Conservation (phyloP, 805 yeast species). For the Geotrichum ghanense region DNA sequence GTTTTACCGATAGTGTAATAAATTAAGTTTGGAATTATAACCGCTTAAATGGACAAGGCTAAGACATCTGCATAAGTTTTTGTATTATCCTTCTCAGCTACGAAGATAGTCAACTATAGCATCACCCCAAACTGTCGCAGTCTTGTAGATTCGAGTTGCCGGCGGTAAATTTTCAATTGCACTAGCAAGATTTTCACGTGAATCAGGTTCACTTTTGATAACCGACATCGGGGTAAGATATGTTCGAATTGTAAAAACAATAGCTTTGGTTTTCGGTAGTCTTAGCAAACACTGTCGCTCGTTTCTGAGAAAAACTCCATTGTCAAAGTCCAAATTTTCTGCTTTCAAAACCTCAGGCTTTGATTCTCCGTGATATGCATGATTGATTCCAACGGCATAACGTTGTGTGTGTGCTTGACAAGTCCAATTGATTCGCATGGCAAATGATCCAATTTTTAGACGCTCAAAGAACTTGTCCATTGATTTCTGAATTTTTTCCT, state of each 20-base stretch:
- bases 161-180: constrained; percentile 57
- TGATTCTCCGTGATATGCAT: constrained; percentile 27
- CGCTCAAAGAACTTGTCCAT: constrained; percentile 59
- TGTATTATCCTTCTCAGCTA: constrained; percentile 11
- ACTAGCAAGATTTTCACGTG: constrained; percentile 39
- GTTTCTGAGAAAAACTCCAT: constrained; percentile 41
- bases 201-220: constrained; percentile 35
- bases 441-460: constrained; percentile 40
- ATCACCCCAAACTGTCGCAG: constrained; percentile 57
- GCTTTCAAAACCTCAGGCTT: constrained; percentile 28
- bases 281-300: constrained; percentile 50
- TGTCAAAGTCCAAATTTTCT: constrained; percentile 31
- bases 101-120: constrained; percentile 38
- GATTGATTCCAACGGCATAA: constrained; percentile 35
- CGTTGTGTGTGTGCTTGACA: constrained; percentile 47
- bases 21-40: too few species aligned
- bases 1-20: too few species aligned
- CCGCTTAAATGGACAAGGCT: too few species aligned
- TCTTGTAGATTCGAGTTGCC: constrained; percentile 49
- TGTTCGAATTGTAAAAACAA: constrained; percentile 44
- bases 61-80: too few species aligned
- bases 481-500: constrained; percentile 40
- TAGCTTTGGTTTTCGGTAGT: constrained; percentile 36
- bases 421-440: constrained; percentile 60
- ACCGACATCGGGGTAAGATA: constrained; percentile 42